Evolutionary conservation across 805 yeast genomes (phyloP), one percentile per base, ranked within the genome.

Genomic region (Candida nonsorbophila): DNA sequence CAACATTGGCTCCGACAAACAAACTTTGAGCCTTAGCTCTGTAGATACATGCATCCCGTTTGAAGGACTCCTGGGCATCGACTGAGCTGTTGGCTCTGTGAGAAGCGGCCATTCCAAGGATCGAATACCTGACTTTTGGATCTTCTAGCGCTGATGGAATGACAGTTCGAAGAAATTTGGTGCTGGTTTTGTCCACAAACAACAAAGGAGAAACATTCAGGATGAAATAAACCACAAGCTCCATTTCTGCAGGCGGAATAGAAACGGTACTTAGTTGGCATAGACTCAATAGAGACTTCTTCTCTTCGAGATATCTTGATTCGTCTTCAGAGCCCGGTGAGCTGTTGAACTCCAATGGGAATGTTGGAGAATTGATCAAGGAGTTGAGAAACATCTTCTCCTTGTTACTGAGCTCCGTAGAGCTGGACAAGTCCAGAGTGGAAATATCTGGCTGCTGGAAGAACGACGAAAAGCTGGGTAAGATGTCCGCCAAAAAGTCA

Each of bases 81-180:
- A 19, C 14, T 7, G 11, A 13, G 11, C 22, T 20, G 22, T 34
- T 38, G 6, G 44, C 37, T 12, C 49, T 33, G 29, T 49, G 53
- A 3, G 55, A 44, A 11, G 53, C 49, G 8, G 55, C 42, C 4
- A 51, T 51, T 4, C 47, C 53, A 3, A 50, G 14, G 3, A 51
- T 24, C 2, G 57, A 55, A 27, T 49, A 41, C 10, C 52, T 28
- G 5, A 51, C 40, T 14, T 34, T 33, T 4, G 15, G 26, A 20
- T 40, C 39, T 11, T 27, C 33, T 7, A 48, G 26, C 7, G 46
- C 38, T n/a, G 50, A 32, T 5, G 55, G 52, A 6, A 50, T 29
- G 6, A 50, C 49, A 8, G 45, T 37, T 14, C 37, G 33, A 10
- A 51, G 25, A 25, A 51, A 50, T 10, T 37, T 32, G 16, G 47